Percentiles rank a stretch among this genome's conserved stretches.
Evolutionary conservation across 257 asterid genomes (phyloP).

Genomic region (Plantago major): DNA sequence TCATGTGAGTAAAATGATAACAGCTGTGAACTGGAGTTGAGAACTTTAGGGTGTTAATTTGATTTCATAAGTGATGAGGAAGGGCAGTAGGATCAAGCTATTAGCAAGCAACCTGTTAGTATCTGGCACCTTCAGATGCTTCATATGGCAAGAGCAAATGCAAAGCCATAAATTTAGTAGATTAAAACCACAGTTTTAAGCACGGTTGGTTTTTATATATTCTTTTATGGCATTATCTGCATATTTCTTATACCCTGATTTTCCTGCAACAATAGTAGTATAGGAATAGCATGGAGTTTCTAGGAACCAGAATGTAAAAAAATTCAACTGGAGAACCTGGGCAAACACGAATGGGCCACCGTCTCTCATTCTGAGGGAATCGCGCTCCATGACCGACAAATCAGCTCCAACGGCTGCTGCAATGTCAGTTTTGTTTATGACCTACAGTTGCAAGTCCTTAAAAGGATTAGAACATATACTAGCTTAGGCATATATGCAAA

Average conservation of each 20-base stretch:
- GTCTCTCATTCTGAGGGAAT: slow-evolving; percentile 93
- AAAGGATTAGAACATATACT: not conserved
- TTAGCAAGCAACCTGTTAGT: no score
- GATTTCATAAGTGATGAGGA: no score
- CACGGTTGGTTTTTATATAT: no score
- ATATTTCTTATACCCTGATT: no score
- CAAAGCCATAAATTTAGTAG: no score
- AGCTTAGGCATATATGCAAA: not conserved
- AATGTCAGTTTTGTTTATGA: slow-evolving; percentile 88
- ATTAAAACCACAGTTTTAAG: no score
- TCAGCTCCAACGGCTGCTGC: slow-evolving; percentile 93
- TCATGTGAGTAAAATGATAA: not conserved
- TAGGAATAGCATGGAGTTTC: not conserved
- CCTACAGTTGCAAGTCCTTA: slow-evolving; percentile 36
- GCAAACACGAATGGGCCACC: slow-evolving; percentile 95
- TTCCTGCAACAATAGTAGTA: not conserved
- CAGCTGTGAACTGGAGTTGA: not conserved
- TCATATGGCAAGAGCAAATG: no score
- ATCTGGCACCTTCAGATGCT: no score
- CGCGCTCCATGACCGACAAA: slow-evolving; percentile 89
- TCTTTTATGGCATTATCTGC: no score
- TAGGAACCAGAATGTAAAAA: not conserved
- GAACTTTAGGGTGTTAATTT: no score
- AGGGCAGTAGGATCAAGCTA: no score
- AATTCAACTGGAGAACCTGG: slow-evolving; percentile 45